These are phyloP conservation scores for Neurospora crassa DNA, from an alignment of 2,329 filamentous ascomycete genomes.

Conservation along the genomic window DNA sequence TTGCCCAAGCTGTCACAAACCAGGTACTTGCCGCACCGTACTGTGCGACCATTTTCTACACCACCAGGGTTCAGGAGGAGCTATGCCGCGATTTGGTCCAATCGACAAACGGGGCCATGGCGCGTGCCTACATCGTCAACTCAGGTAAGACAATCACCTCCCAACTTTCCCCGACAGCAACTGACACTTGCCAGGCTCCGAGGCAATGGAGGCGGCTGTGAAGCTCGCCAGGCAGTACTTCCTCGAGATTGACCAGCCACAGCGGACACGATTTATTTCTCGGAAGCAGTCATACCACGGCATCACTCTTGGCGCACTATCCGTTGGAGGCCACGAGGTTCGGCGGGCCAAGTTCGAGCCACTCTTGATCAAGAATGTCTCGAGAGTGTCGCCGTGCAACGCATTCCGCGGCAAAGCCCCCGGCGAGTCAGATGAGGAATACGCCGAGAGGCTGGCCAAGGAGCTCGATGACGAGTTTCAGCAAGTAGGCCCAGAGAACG, in stretches of 20 bases:
- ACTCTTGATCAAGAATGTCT: conserved; percentile 47
- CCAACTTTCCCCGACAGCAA: conserved; percentile 37
- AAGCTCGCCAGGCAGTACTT: conserved; percentile 58
- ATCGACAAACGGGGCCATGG: conserved; percentile 27
- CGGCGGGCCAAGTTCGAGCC: conserved; percentile 54
- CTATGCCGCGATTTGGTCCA: conserved; percentile 28
- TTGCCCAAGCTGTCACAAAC: conserved; percentile 29
- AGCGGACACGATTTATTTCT: conserved; percentile 56
- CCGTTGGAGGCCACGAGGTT: conserved; percentile 50
- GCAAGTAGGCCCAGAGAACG: conserved; percentile 50
- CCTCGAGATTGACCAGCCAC: conserved; percentile 46
- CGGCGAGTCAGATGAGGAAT: conserved; percentile 46
- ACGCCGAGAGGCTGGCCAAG: conserved; percentile 48
- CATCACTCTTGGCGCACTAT: conserved; percentile 57
- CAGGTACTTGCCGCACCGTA: conserved; percentile 34
- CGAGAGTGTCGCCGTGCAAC: conserved; percentile 57
- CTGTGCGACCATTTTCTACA: conserved; percentile 33
- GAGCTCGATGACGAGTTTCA: conserved; percentile 62
- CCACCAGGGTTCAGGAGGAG: conserved; percentile 29
- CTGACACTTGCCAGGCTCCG: conserved; percentile 37
- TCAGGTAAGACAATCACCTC: conserved; percentile 21
- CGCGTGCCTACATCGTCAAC: conserved; percentile 28
- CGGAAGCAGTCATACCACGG: conserved; percentile 63
- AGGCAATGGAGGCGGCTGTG: conserved; percentile 55
- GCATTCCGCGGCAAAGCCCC: conserved; percentile 47